Base-by-base conservation (phyloP, 2,329 filamentous ascomycete species). In the Dendryphion nanum region DNA sequence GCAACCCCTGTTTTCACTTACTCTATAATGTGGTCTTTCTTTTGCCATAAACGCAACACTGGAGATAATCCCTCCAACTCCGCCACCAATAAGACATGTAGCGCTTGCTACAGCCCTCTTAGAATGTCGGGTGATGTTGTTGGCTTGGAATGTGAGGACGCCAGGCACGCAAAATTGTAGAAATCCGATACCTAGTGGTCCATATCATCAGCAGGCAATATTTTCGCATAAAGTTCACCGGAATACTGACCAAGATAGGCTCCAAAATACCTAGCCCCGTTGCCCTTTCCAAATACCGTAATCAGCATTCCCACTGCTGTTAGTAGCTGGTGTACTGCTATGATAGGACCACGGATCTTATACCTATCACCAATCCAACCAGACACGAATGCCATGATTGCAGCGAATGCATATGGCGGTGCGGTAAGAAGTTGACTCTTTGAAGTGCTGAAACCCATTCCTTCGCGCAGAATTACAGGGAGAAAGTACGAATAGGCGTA, bases 261-360 rank as follows among this genome's bases (percentile, higher is more conserved):
- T 3, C 54, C 54, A 32, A 58, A 55, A 20, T 58, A 58, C 12
- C 54, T 40, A 2, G 46, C 50, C 18, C 47, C 54, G n/a, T 51
- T 51, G 3, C 45, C 38, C 18, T 42, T 47, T 5, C 45, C 36
- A 30, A 56, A 58, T 4, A 57, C 18, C 0, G 53, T 48, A 5
- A 57, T 46, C 8, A 56, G 37, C 17, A 57, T 33, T 5, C 52
- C 54, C 3, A 50, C 38, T 6, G 51, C 48, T 6, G 47, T 48
- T 15, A 45, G 42, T 5, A 55, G 10, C 4, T 50, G 53, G 18
- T 55, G 53, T 3, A 34, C 35, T 10, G 51, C 40, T 2, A 57
- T 32, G 4, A 57, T 51, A 2, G 54, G 51, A 47, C 48, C 56
- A 31, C 53, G 47, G 30, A 53, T 10, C 5, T 47, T 47, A 5